phyloP scores from a whole-genome alignment of 1,139 yeast species.

The Komagataea norvegica region DNA sequence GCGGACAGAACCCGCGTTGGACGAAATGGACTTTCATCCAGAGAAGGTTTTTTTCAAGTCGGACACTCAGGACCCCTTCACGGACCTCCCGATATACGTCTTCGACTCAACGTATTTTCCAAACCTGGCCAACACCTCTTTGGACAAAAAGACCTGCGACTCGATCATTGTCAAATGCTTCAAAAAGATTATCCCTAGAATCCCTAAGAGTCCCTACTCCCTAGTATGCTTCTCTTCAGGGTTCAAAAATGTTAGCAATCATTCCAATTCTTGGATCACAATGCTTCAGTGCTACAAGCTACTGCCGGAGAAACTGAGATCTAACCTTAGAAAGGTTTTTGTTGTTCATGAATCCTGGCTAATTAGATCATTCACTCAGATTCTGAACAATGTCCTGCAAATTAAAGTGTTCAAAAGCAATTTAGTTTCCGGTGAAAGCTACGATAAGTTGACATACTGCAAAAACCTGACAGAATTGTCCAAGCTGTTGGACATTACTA shows the following conservation, averaged over 20 bases:
- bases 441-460: conserved; percentile 21
- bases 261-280: conserved; percentile 58
- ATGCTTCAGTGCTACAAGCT: conserved; percentile 69
- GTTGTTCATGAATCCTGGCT: conserved; percentile 93
- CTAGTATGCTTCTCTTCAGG: conserved; percentile 78
- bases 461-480: conserved; percentile 59
- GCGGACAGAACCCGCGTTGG: no score
- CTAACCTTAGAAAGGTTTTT: conserved; percentile 56
- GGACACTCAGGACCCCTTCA: conserved; percentile 53
- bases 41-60: conserved; percentile 55
- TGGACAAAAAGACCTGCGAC: conserved; percentile 35
- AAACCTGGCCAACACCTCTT: conserved; percentile 36
- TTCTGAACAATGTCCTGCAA: conserved; percentile 57
- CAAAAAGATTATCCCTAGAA: conserved; percentile 30
- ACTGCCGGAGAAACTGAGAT: conserved; percentile 55
- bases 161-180: conserved; percentile 36
- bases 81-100: conserved; percentile 61
- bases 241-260: conserved; percentile 48
- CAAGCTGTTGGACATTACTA: conserved; percentile 64
- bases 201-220: conserved; percentile 58
- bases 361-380: conserved; percentile 72
- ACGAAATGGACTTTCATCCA: conserved; percentile 31
- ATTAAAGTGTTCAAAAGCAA: conserved; percentile 35
- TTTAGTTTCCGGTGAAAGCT: conserved; percentile 12
- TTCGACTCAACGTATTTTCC: conserved; percentile 78